These are phyloP conservation scores for Trypanosoma cruzi DNA, from an alignment of 208 protist genomes.

Conservation along the genomic window DNA sequence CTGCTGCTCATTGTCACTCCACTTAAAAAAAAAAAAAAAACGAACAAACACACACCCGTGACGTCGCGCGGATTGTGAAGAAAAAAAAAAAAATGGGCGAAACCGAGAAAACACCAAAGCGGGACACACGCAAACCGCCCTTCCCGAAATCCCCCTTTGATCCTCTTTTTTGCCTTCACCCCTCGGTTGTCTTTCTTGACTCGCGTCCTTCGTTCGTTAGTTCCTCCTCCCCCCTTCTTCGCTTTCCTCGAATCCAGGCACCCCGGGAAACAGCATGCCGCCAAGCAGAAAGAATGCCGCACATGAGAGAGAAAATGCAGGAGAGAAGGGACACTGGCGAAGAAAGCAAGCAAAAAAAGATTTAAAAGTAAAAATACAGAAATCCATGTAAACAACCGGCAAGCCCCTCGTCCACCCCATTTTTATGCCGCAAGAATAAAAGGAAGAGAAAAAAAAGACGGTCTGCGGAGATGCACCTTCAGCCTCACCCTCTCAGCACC, in stretches of 20 bases:
- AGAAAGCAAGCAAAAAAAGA: slow-evolving; percentile 12
- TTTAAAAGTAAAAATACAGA: not conserved
- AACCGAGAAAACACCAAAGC: not conserved
- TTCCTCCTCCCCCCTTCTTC: not conserved
- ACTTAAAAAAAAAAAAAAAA: slow-evolving; percentile 7
- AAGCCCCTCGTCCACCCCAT: not conserved
- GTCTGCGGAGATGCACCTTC: no score
- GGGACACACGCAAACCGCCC: slow-evolving; percentile 1
- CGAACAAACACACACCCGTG: not conserved
- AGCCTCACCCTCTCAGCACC: no score
- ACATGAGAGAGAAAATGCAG: not conserved
- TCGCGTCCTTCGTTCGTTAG: not conserved
- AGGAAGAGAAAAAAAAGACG: not conserved
- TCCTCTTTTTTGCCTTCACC: not conserved
- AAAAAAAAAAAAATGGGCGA: not conserved
- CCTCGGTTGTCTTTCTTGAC: not conserved
- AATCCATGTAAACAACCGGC: not conserved
- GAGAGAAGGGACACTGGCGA: not conserved
- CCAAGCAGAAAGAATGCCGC: not conserved
- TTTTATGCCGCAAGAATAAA: no score
- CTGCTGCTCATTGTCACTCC: slow-evolving; percentile 7
- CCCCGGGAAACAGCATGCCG: not conserved
- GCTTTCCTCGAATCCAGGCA: not conserved
- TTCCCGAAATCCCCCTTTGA: not conserved
- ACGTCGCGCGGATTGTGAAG: not conserved